Base-by-base conservation (phyloP, 2,329 filamentous ascomycete species). In the Aulographum hederae region DNA sequence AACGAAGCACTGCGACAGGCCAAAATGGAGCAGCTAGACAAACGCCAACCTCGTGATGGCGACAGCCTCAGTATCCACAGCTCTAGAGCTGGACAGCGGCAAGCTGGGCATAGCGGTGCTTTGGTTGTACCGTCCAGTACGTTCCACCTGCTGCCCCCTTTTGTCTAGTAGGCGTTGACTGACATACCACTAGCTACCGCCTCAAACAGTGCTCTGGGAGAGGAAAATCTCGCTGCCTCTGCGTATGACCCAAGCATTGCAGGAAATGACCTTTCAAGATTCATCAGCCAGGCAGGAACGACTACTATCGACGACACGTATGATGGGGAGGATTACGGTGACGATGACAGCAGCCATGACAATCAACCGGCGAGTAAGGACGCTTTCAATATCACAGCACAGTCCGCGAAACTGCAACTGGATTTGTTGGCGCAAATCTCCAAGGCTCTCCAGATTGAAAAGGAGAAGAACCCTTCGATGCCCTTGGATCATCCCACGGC, bases 311-410 rank as follows among this genome's bases (percentile, higher is more conserved):
- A 76, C 30, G 73, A 66, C 14, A 73, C 76, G 6, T 34, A 52
- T 57, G 14, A 28, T 18, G n/a, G 26, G 6, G 69, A 74, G 14
- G 79, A 92, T 30, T 79, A 86, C 17, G 78, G 79, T 36, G 73
- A 71, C 27, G 82, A 92, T 43, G 76, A 69, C 21, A 92, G 82
- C 44, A 77, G 76, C 32, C 75, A 70, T 35, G 80, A 91, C 39
- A 59, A 73, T 20, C 72, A 61, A 19, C 69, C 76, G 1, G 71
- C 73, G 20, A 85, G 71, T 46, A 92, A 92, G 47, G 89, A 98
- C 50, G 85, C 89, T 2, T 85, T 95, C 54, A 86, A 86, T 50
- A 95, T 98, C 46, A 94, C 86, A 3, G 89, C 89, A 0, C 86
- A 95, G 51, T 95, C 89, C 11, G 84, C 84, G 8, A 86, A 79